Evolutionary conservation across 805 yeast species (phyloP).

Genomic region (Yarrowia divulgata): DNA sequence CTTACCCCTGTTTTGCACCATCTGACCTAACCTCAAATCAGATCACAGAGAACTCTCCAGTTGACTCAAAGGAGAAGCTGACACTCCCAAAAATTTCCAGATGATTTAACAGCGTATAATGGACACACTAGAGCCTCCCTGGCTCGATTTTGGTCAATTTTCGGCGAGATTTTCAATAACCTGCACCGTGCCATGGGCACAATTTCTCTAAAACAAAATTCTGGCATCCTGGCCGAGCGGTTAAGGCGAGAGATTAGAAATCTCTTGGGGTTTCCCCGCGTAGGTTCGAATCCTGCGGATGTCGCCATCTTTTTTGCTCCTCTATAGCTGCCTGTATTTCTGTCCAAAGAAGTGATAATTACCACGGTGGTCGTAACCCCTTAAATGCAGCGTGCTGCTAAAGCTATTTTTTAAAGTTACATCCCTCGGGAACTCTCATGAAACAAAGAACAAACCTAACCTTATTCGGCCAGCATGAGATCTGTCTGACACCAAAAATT

Average conservation of each 20-base stretch:
- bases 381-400: too few relatives aligned
- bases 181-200: not conserved
- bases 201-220: not conserved
- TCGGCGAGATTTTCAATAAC: not conserved
- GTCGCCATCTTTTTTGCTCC: slow-evolving; percentile 6
- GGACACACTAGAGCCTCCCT: too few relatives aligned
- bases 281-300: slow-evolving; percentile 28
- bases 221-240: slow-evolving; percentile 29
- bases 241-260: slow-evolving; percentile 26
- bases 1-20: too few relatives aligned
- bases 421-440: too few relatives aligned
- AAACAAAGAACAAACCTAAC: too few relatives aligned
- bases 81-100: too few relatives aligned
- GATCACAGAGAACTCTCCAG: too few relatives aligned
- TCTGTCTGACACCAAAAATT: not conserved
- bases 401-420: too few relatives aligned
- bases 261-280: slow-evolving; percentile 30
- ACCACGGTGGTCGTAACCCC: not conserved
- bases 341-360: not conserved
- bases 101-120: too few relatives aligned
- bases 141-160: not conserved
- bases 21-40: too few relatives aligned
- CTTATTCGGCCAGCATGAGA: not conserved
- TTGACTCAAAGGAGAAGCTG: too few relatives aligned
- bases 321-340: not conserved